Conservation (phyloP, 1,284 basidiomycete species). For the Exsudoporus floridanus region DNA sequence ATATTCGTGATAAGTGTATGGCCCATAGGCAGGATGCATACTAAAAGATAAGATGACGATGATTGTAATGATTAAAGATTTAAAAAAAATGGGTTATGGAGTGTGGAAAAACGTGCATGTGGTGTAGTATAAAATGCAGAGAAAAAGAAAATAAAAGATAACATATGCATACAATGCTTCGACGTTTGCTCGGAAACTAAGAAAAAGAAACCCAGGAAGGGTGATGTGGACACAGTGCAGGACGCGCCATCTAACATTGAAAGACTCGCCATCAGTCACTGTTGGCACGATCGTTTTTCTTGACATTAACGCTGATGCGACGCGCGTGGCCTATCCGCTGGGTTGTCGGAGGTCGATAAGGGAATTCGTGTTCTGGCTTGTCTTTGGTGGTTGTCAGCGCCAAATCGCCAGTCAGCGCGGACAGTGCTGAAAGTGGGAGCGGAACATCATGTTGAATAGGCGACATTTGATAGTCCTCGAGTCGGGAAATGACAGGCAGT, state of each 20-base stretch:
- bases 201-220: not conserved
- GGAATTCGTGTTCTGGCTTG: slow-evolving; percentile 20
- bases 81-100: not conserved
- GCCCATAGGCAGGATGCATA: not conserved
- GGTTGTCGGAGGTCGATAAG: slow-evolving; percentile 30
- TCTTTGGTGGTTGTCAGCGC: not conserved
- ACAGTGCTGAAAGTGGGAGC: not conserved
- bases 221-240: no score
- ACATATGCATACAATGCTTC: slow-evolving; percentile 2
- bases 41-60: not conserved
- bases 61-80: not conserved
- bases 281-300: slow-evolving; percentile 18
- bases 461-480: slow-evolving; percentile 9
- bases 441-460: slow-evolving; percentile 1
- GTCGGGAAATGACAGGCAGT: slow-evolving; percentile 20
- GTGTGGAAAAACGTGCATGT: not conserved
- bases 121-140: slow-evolving; percentile 5
- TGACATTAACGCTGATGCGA: slow-evolving; percentile 38
- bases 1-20: not conserved
- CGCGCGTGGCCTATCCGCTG: slow-evolving; percentile 34
- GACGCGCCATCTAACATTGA: not conserved
- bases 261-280: slow-evolving; percentile 12
- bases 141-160: not conserved
- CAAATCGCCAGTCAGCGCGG: not conserved
- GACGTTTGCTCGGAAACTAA: not conserved